Percentiles rank a stretch among this genome's conserved stretches.
Evolutionary conservation across 176 grass and related monocot species (phyloP).

Genomic region (Oryza australiensis): DNA sequence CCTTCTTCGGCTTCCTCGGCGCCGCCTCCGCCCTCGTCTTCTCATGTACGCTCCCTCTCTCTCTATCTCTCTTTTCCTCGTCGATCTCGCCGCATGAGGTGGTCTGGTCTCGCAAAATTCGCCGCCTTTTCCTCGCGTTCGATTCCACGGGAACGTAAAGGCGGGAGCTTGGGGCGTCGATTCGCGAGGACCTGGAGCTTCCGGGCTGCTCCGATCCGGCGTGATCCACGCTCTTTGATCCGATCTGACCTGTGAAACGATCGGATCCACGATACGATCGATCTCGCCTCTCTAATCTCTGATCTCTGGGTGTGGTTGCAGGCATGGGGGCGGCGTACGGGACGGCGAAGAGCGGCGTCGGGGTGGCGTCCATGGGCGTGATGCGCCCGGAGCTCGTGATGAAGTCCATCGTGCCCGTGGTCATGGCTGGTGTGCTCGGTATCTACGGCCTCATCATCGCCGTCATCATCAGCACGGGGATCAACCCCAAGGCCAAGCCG

Average conservation of each 20-base stretch:
- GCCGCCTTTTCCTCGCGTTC: background rate
- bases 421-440: conserved; percentile 76
- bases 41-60: conserved; percentile 53
- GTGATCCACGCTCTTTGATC: background rate
- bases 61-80: background rate
- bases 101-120: too few species aligned
- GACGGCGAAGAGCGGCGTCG: conserved; percentile 70
- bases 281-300: background rate
- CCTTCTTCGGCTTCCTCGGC: conserved; percentile 99
- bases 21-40: conserved; percentile 94
- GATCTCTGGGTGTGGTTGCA: background rate
- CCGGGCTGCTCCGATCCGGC: background rate
- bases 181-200: background rate
- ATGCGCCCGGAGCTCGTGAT: conserved; percentile 76
- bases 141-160: background rate
- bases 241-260: background rate
- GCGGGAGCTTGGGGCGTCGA: background rate
- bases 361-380: conserved; percentile 69
- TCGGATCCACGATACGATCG: conserved; percentile 11
- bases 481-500: conserved; percentile 77
- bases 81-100: background rate
- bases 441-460: conserved; percentile 76
- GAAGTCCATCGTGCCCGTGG: conserved; percentile 77
- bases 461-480: conserved; percentile 74
- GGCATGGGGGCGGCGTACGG: conserved; percentile 76